Percentiles rank a stretch among this genome's conserved stretches.
These are phyloP conservation scores for Lactifluus volemus DNA, from an alignment of 768 basidiomycete genomes.

Conservation along the genomic window DNA sequence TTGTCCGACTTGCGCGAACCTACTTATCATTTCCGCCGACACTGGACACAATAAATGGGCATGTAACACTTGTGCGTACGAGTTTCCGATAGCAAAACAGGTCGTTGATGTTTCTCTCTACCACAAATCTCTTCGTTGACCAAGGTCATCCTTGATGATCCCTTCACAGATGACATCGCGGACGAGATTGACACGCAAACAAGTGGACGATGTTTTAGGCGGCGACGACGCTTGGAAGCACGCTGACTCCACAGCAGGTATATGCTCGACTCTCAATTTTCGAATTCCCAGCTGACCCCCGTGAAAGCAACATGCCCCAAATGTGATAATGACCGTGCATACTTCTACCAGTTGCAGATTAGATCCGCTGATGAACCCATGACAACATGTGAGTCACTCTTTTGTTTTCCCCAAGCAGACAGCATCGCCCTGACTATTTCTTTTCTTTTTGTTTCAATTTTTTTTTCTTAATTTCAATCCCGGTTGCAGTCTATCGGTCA, in stretches of 20 bases:
- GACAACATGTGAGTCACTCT: conserved; percentile 43
- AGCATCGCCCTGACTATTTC: background rate
- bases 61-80: conserved; percentile 91
- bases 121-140: background rate
- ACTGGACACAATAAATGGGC: conserved; percentile 87
- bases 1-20: conserved; percentile 91
- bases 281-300: background rate
- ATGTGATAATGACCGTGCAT: conserved; percentile 80
- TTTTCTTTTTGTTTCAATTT: too few relatives aligned
- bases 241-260: conserved; percentile 80
- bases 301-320: conserved; percentile 46
- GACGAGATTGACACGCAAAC: conserved; percentile 77
- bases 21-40: conserved; percentile 68
- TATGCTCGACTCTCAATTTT: background rate
- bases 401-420: background rate
- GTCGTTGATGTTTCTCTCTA: conserved; percentile 29
- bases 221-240: conserved; percentile 92
- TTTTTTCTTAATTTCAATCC: background rate
- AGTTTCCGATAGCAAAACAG: conserved; percentile 86
- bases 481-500: conserved; percentile 44
- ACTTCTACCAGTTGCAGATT: conserved; percentile 95
- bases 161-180: conserved; percentile 79
- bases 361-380: conserved; percentile 89
- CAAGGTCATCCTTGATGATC: background rate
- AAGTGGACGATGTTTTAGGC: conserved; percentile 92